Evolutionary conservation across 768 basidiomycete genomes (phyloP).

Genomic region (Pilatotrama ljubarskyi): DNA sequence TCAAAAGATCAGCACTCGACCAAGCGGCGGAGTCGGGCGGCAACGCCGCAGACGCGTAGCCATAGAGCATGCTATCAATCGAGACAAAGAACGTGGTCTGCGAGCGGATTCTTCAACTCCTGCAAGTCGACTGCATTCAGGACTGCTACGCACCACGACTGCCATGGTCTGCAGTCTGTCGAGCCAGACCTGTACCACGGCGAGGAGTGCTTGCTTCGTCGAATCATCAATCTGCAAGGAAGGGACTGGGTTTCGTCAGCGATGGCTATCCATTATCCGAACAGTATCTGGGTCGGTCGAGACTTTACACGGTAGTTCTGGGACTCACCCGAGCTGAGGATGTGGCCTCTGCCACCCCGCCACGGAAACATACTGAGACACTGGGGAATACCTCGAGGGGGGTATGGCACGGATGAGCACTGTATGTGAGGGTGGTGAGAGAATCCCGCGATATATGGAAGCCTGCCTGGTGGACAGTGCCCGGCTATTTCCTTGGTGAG

Average conservation of each 20-base stretch:
- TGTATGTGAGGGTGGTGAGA: too few species aligned
- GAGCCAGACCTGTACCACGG: constrained; percentile 56
- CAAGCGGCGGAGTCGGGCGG: constrained; percentile 25
- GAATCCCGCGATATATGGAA: too few species aligned
- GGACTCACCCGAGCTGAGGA: too few species aligned
- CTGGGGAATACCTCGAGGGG: too few species aligned
- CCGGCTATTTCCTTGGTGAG: too few species aligned
- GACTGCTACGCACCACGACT: constrained; percentile 46
- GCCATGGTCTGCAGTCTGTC: constrained; percentile 60
- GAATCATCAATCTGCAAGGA: neutral
- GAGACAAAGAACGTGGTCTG: constrained; percentile 66
- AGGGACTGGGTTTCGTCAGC: neutral
- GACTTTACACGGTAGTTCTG: too few species aligned
- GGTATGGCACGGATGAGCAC: too few species aligned
- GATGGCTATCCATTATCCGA: neutral
- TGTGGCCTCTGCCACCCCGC: too few species aligned
- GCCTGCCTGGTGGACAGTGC: too few species aligned
- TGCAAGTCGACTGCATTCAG: neutral
- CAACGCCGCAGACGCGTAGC: constrained; percentile 18
- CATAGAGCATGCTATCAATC: constrained; percentile 53
- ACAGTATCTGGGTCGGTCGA: neutral
- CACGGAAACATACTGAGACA: too few species aligned
- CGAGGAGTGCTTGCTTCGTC: constrained; percentile 18
- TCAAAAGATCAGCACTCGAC: constrained; percentile 16
- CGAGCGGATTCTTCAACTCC: neutral